Conservation (phyloP, 306 rosid genomes). For the Gastrolobium bilobum region DNA sequence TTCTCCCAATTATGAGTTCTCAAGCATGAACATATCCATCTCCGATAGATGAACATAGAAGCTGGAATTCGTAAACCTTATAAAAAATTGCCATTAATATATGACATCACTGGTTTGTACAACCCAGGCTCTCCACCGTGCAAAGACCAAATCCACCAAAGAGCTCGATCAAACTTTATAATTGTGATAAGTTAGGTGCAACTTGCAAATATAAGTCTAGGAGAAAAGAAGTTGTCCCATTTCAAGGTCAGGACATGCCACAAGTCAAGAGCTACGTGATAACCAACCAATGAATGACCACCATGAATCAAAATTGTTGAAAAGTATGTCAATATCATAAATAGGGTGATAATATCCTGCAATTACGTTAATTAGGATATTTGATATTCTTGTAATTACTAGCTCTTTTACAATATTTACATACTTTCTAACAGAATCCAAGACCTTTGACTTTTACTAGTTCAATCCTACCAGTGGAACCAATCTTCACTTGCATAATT, state of each 20-base stretch:
- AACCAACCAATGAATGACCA: constrained; percentile 12
- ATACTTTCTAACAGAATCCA: background rate
- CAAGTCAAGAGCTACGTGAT: background rate
- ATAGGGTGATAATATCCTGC: too few relatives aligned
- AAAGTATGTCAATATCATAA: too few relatives aligned
- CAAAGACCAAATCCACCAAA: constrained; percentile 11
- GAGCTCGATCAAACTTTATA: constrained; percentile 8
- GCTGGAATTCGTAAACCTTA: background rate
- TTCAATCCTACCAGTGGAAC: background rate
- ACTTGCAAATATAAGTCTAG: constrained; percentile 5
- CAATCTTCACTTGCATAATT: background rate
- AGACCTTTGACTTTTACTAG: background rate
- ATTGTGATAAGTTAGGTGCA: background rate
- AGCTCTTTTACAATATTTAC: too few relatives aligned
- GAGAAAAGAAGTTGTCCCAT: constrained; percentile 14
- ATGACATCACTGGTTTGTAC: constrained; percentile 4
- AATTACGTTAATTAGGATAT: too few relatives aligned
- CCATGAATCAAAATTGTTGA: background rate
- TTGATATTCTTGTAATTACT: too few relatives aligned
- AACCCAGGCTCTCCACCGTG: constrained; percentile 4
- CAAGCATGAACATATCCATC: constrained; percentile 5
- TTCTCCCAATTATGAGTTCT: too few relatives aligned
- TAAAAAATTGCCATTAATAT: background rate
- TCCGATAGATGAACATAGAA: background rate
- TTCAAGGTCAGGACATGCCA: constrained; percentile 17